A percentile compares a stretch with the other conserved stretches of the same genome.
These are phyloP conservation scores for Trichoderma atroviride DNA, from an alignment of 2,329 filamentous ascomycete species.

Conservation along the genomic window DNA sequence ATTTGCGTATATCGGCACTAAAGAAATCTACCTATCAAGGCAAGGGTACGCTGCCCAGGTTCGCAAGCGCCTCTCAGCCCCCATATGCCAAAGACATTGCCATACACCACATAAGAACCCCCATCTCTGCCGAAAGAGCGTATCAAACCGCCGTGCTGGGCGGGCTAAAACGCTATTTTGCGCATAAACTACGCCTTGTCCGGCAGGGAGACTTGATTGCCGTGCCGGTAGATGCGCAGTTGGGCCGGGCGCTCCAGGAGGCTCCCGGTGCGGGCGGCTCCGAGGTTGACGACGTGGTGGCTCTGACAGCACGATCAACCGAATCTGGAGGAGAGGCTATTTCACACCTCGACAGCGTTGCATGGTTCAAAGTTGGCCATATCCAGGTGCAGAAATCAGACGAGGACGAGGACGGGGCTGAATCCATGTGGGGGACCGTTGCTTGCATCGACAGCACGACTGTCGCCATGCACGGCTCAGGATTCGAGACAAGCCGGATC, in stretches of 20 bases:
- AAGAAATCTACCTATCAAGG: conserved; percentile 54
- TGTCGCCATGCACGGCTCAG: conserved; percentile 89
- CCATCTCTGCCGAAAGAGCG: conserved; percentile 80
- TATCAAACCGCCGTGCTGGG: conserved; percentile 85
- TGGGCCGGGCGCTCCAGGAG: conserved; percentile 82
- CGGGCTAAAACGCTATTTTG: conserved; percentile 86
- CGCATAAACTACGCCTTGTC: conserved; percentile 77
- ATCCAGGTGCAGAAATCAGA: conserved; percentile 61
- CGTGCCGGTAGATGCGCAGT: conserved; percentile 81
- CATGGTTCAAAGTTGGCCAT: conserved; percentile 90
- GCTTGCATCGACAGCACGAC: conserved; percentile 83
- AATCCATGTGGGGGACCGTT: conserved; percentile 81
- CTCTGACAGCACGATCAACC: conserved; percentile 50
- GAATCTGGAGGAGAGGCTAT: conserved; percentile 34
- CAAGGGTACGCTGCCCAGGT: conserved; percentile 58
- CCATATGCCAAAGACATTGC: conserved; percentile 75
- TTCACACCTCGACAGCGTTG: conserved; percentile 62
- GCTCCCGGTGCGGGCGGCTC: conserved; percentile 59
- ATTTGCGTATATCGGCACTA: conserved; percentile 76
- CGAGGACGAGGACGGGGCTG: conserved; percentile 60
- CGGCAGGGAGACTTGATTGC: conserved; percentile 87
- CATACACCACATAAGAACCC: conserved; percentile 84
- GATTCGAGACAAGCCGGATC: conserved; percentile 79
- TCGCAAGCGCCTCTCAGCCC: conserved; percentile 57
- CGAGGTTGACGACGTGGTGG: conserved; percentile 71